These are phyloP conservation scores for Pseudogymnoascus verrucosus DNA, from an alignment of 2,329 filamentous ascomycete species.

Conservation along the genomic window DNA sequence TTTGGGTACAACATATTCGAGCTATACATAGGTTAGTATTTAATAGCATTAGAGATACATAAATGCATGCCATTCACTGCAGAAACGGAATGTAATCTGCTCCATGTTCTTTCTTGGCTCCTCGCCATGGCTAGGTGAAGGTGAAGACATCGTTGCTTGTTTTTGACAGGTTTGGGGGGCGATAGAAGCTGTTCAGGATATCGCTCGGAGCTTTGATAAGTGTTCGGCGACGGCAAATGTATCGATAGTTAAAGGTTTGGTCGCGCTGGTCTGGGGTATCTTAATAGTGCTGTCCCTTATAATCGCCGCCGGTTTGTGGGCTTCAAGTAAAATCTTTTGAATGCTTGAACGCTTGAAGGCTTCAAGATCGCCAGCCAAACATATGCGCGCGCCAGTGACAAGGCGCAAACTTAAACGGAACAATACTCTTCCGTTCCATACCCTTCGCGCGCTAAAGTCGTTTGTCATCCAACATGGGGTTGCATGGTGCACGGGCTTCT, in stretches of 20 bases:
- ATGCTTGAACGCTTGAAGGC: background rate
- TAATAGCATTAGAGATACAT: background rate
- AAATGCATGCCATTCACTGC: conserved; percentile 72
- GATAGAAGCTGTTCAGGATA: background rate
- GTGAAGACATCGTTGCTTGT: conserved; percentile 44
- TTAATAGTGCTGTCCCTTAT: background rate
- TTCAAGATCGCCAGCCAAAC: background rate
- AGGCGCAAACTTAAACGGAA: background rate
- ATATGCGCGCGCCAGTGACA: conserved; percentile 4
- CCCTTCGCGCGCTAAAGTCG: background rate
- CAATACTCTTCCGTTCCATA: background rate
- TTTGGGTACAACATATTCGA: conserved; percentile 98
- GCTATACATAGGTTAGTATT: conserved; percentile 35
- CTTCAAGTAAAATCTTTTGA: background rate
- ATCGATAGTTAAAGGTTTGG: background rate
- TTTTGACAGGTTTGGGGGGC: background rate
- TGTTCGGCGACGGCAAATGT: background rate
- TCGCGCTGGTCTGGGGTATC: background rate
- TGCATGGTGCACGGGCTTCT: background rate
- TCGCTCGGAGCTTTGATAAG: background rate
- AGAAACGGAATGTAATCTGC: conserved; percentile 95
- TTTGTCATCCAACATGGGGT: background rate
- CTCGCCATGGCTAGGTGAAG: conserved; percentile 40
- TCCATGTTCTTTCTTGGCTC: conserved; percentile 47
- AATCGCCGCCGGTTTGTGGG: background rate